Percentiles rank a stretch among this genome's conserved stretches.
phyloP scores from a whole-genome alignment of 2,329 filamentous ascomycete species.

The Exutisphaerella laricina region DNA sequence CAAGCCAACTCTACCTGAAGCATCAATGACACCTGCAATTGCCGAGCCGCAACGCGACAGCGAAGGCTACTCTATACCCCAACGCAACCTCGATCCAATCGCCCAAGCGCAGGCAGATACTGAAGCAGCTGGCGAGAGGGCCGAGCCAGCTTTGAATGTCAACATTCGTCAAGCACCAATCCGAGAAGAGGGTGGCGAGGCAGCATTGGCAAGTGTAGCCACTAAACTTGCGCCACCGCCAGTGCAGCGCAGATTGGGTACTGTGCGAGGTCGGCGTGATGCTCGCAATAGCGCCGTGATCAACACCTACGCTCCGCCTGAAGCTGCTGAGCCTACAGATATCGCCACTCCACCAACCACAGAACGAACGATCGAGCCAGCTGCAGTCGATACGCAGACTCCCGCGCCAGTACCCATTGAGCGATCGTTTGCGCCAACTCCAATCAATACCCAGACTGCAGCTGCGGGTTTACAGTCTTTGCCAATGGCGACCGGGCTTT shows the following conservation, averaged over 20 bases:
- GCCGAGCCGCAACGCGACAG: slow-evolving; percentile 54
- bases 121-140: slow-evolving; percentile 48
- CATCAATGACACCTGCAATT: slow-evolving; percentile 8
- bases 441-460: slow-evolving; percentile 5
- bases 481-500: slow-evolving; percentile 3
- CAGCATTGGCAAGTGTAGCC: slow-evolving; percentile 68
- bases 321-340: slow-evolving; percentile 5
- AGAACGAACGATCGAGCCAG: slow-evolving; percentile 11
- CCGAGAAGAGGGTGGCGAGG: slow-evolving; percentile 63
- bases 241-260: slow-evolving; percentile 51
- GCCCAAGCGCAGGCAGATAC: slow-evolving; percentile 67
- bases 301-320: slow-evolving; percentile 15
- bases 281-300: slow-evolving; percentile 81
- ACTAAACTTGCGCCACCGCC: slow-evolving; percentile 59
- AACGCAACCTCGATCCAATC: slow-evolving; percentile 53
- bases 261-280: slow-evolving; percentile 80
- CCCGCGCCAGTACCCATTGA: slow-evolving; percentile 7
- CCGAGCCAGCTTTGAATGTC: slow-evolving; percentile 64
- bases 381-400: slow-evolving; percentile 4
- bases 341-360: slow-evolving; percentile 7
- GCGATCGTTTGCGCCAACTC: slow-evolving; percentile 10
- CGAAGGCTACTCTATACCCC: slow-evolving; percentile 72
- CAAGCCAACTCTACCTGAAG: slow-evolving; percentile 21
- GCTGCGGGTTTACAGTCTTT: slow-evolving; percentile 9
- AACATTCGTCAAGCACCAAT: slow-evolving; percentile 75